Base-by-base conservation (phyloP, 1,284 basidiomycete species). In the Volvariella surrecta region DNA sequence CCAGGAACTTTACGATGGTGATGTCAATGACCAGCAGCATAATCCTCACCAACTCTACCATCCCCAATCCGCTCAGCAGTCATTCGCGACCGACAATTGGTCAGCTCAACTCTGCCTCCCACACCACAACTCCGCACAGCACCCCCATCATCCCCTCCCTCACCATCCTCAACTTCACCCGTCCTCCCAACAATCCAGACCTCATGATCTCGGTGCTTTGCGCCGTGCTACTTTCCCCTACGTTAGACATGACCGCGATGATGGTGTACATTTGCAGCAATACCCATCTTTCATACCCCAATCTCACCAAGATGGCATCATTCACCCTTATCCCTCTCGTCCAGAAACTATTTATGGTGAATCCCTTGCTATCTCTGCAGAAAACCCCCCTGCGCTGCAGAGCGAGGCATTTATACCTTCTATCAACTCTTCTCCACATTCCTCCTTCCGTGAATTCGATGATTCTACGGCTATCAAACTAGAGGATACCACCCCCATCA, bases 201-300 rank as follows among this genome's bases (percentile, higher is more conserved):
- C 58, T 8, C 61, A 68, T 48, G 70, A 73, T 42, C 68, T 73
- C 51, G 57, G 66, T 34, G 69, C 75, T 46, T 64, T 70, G 43
- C 77, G 82, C 39, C 69, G 83, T 44, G 78, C 79, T 4, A 85
- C 83, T 2, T 86, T 76, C 60, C 82, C 83, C 40, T 80, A 79
- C 55, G 79, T 82, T 43, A 71, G 80, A 32, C 76, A 81, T 47
- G 82, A 86, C 60, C 70, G 72, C 46, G 71, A 73, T 44, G 63
- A 71, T 47, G 57, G 61, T 40, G 49, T 67, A 47, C 58, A 64
- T 42, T 61, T 68, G 24, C 72, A 71, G 38, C 71, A 70, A 46
- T 67, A 71, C 47, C 57, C 63, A 16, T 62, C 64, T 46, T 59
- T 62, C 37, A 59, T 65, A 46, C 58, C 62, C 41, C 63, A 55